Evolutionary conservation across 768 basidiomycete genomes (phyloP), one percentile per base, ranked within the genome.

Genomic region (Suillus subluteus): DNA sequence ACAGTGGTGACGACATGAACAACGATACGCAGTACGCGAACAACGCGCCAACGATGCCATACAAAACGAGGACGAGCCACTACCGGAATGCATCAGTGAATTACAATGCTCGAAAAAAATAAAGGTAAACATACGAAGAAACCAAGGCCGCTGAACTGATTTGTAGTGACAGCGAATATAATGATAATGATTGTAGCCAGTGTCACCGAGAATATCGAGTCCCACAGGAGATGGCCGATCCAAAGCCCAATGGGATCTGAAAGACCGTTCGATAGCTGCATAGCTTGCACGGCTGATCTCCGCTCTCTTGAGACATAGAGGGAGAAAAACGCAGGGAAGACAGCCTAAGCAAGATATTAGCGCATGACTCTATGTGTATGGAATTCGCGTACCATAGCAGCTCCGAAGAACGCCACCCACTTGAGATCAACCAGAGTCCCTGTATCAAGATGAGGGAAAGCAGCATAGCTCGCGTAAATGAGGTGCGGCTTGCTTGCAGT

Each of bases 291-390:
- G 55, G 79, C 76, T 2, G 87, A 86, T 2, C 86, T 83, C 12
- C 90, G 85, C 72, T 94, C 92, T 67, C 82, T 83, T 0, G 91
- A 87, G 4, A 92, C 91, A 74, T 94, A 94, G 16, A 94, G 75
- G 12, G 90, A 84, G 70, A 87, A 92, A 79, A 94, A 94, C 4
- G 92, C 92, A n/a, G 92, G 91, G 72, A 85, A 94, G 1, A 91
- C 88, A 13, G 89, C 82, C 90, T 91, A 64, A 3, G 16, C 68
- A 54, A 59, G 52, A 32, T 23, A 32, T 58, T 26, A 43, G 63
- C 13, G 55, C 3, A n/a, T 12, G 6, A 43, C 11, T 12, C 40
- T 8, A 43, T 15, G 50, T 26, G 3, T 26, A 16, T 6, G 6
- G 23, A 23, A 15, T 23, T 61, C 1, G 5, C 84, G 48, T 66